Base-by-base conservation (phyloP, 2,329 filamentous ascomycete species). In the Aspergillus ochraceus region DNA sequence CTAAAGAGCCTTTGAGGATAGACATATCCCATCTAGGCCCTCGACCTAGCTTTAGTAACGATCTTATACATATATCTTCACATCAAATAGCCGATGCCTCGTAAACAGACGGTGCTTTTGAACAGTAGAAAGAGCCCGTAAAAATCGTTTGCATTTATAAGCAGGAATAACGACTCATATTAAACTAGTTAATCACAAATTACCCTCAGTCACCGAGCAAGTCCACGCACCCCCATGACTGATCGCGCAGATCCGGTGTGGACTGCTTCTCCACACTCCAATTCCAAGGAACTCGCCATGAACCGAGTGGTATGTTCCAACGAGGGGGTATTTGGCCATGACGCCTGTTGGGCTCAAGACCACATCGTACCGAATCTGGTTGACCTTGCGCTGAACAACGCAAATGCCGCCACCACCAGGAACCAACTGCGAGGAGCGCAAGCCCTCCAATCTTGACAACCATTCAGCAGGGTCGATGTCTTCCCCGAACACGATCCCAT, bases 261-360 rank as follows among this genome's bases (percentile, higher is more conserved):
- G 61, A 42, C 69, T 63, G 42, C 68, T 62, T 49, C 67, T 61
- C 71, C 70, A 72, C 19, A 60, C 46, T 36, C 67, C 70, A 20
- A 72, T 14, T 5, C 68, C 66, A 9, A 74, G 52, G 4, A 64
- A 67, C 49, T 65, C 26, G 0, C 71, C 70, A 45, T 73, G 62
- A 1, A 67, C 52, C 8, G 61, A 49, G 57, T 70, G 65, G 55
- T 66, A 74, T 0, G 70, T 72, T 4, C 69, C 70, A 51, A 74
- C 62, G 6, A 70, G 57, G 50, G 61, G 66, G 29, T 58, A 60
- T 11, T n/a, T 6, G 6, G 12, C 22, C 20, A n/a, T 14, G 22
- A 49, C 46, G 5, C 39, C 49, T 1, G 46, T n/a, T 3, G 36
- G 17, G 56, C 50, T 49, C 22, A 71, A 55, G 1, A 68, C 55